Evolutionary conservation across 2,329 filamentous ascomycete species (phyloP), one percentile per base, ranked within the genome.

Genomic region (Hymenoscyphus albidus): DNA sequence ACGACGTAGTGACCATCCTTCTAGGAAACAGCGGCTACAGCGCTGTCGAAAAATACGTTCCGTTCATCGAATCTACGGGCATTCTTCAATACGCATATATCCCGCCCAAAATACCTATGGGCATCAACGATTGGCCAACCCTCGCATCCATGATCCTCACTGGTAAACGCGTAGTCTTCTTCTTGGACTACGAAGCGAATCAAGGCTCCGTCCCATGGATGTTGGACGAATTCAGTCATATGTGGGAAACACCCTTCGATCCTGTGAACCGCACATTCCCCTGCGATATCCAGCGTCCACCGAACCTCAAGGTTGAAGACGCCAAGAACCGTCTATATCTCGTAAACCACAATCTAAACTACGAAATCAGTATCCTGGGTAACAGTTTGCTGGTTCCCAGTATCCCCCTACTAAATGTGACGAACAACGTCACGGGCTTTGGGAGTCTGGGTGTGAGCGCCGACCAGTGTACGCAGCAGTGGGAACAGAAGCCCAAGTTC

Each of bases 281-380:
- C 0, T 97, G 93, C 78, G 87, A 80, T 0, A 82, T 88, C 44
- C 86, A 97, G 74, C 88, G 93, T 0, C 93, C 93, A 0, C 91
- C 91, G 0, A 79, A 84, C 55, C 79, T 96, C 64, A 72, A 78
- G 2, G 73, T 75, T 0, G 77, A 82, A 1, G 81, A 85, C 7
- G 83, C 85, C 0, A 79, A 80, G 64, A 80, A 88, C 38, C 83
- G 88, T 55, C 82, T 96, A 77, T 96, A 93, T 75, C 83, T 97
- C 73, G 85, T 90, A 72, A 97, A 97, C 77, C 93, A 97, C 80
- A 97, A 97, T 75, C 83, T 97, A 65, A 97, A 97, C 76, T 83
- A 89, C 65, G 83, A 93, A 69, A 84, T 96, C 67, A 83, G 84
- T 62, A 77, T 96, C 42, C 85, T 88, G 2, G 86, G 85, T 38